Percentiles rank a stretch among this genome's conserved stretches.
Conservation (phyloP, 305 asterid genomes). For the Fraxinus sp. region DNA sequence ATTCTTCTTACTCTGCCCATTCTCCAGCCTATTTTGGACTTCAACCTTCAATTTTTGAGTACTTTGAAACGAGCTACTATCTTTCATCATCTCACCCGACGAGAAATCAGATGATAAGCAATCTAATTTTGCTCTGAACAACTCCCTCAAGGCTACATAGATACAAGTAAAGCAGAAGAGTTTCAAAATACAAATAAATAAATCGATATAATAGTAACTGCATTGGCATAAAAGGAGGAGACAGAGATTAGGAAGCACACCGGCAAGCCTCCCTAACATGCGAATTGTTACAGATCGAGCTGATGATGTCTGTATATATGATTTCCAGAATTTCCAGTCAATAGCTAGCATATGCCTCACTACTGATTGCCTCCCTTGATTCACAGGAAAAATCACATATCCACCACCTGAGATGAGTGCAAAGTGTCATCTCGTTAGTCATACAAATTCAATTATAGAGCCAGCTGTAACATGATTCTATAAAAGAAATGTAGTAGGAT, state of each 20-base stretch:
- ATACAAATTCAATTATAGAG: constrained; percentile 21
- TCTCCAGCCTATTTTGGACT: constrained; percentile 50
- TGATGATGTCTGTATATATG: constrained; percentile 69
- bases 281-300: constrained; percentile 81
- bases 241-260: constrained; percentile 42
- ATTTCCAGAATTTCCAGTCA: constrained; percentile 95
- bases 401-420: constrained; percentile 80
- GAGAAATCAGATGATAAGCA: constrained; percentile 60
- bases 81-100: constrained; percentile 69
- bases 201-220: constrained; percentile 12
- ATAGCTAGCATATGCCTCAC: constrained; percentile 98
- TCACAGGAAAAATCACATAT: constrained; percentile 82
- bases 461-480: background rate
- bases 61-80: constrained; percentile 39
- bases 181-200: constrained; percentile 19
- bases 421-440: constrained; percentile 28
- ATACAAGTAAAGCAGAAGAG: constrained; percentile 25
- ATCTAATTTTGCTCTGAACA: constrained; percentile 72
- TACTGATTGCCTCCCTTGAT: constrained; percentile 77
- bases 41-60: constrained; percentile 56
- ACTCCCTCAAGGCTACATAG: constrained; percentile 78
- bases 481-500: constrained; percentile 17
- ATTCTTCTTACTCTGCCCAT: constrained; percentile 46
- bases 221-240: constrained; percentile 18
- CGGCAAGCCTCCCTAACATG: constrained; percentile 91